phyloP scores from a whole-genome alignment of 495 filamentous ascomycete species.

The Cairneyella variabilis region DNA sequence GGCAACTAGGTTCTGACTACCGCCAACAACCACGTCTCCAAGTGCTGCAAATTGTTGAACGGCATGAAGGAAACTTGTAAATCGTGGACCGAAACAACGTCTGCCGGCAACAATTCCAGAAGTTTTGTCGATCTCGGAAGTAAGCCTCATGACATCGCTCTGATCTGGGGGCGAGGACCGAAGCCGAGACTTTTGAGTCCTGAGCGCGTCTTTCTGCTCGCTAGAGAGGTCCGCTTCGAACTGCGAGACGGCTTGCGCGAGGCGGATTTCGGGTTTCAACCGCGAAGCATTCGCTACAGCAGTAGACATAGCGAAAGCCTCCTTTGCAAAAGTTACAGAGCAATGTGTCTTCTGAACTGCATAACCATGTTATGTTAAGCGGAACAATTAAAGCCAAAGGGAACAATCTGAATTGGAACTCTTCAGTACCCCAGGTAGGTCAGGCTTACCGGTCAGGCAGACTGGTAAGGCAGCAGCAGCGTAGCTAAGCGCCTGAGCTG shows the following conservation, averaged over 20 bases:
- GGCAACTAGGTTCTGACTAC: slow-evolving; percentile 37
- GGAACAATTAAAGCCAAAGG: no score
- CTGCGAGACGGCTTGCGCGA: slow-evolving; percentile 37
- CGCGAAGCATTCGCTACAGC: slow-evolving; percentile 14
- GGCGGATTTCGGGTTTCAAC: slow-evolving; percentile 37
- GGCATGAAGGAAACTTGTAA: slow-evolving; percentile 28
- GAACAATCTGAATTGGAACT: no score
- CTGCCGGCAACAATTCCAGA: slow-evolving; percentile 6
- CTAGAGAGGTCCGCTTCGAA: slow-evolving; percentile 34
- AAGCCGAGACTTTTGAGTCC: slow-evolving; percentile 21
- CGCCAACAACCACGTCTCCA: slow-evolving; percentile 36
- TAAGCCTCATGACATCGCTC: slow-evolving; percentile 35
- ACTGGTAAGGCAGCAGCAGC: no score
- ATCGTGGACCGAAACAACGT: slow-evolving; percentile 34
- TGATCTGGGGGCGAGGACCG: slow-evolving; percentile 23
- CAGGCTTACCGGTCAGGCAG: no score
- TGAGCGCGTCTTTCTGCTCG: slow-evolving; percentile 31
- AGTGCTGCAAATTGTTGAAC: slow-evolving; percentile 36
- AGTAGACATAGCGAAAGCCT: slow-evolving; percentile 4
- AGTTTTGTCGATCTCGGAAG: slow-evolving; percentile 31
- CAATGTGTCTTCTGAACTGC: no score
- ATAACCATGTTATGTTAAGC: no score
- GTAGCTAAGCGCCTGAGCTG: no score
- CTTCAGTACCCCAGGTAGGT: no score
- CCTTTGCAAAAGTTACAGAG: no score